These are phyloP conservation scores for Lipomyces japonicus DNA, from an alignment of 805 yeast genomes.

Conservation along the genomic window DNA sequence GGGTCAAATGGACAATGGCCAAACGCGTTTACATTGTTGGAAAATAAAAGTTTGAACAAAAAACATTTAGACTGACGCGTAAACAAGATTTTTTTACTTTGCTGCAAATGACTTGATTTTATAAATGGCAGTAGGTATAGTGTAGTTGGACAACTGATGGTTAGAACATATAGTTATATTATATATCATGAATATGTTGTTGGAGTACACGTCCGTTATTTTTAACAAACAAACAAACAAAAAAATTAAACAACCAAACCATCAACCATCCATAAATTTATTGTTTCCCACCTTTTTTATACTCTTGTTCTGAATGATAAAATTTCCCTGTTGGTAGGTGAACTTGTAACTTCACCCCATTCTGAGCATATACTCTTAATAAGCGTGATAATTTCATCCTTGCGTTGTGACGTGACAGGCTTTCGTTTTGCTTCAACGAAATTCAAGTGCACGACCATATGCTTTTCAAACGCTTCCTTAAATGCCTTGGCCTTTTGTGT, in stretches of 20 bases:
- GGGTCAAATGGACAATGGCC: background rate
- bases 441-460: background rate
- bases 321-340: background rate
- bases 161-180: too few relatives aligned
- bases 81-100: too few relatives aligned
- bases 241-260: too few relatives aligned
- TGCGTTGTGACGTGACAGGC: background rate
- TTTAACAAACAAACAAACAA: too few relatives aligned
- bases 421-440: background rate
- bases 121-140: too few relatives aligned
- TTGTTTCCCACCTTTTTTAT: background rate
- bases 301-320: background rate
- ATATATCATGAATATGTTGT: too few relatives aligned
- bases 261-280: too few relatives aligned
- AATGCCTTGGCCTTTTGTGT: slow-evolving; percentile 2
- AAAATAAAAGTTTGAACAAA: background rate
- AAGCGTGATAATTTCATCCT: background rate
- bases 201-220: too few relatives aligned
- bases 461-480: background rate
- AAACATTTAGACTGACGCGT: too few relatives aligned
- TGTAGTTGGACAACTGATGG: too few relatives aligned
- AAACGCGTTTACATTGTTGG: background rate
- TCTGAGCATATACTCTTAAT: background rate
- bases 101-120: too few relatives aligned
- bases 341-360: background rate